Conservation (phyloP, 495 filamentous ascomycete species). For the Hypoxylon trugodes region DNA sequence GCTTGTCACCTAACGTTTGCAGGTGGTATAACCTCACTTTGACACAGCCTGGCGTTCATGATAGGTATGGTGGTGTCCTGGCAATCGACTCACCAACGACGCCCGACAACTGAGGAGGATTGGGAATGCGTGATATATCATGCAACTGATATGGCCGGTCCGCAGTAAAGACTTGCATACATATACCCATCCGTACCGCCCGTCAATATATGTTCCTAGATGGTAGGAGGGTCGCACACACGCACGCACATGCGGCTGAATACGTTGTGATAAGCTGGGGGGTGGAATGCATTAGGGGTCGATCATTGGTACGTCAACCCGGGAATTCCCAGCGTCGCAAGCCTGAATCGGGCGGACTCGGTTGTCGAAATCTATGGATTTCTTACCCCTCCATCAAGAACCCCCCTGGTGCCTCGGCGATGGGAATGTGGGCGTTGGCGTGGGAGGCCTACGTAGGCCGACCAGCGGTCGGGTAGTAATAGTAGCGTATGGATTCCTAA, state of each 20-base stretch:
- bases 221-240: constrained; percentile 23
- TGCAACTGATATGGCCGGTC: constrained; percentile 10
- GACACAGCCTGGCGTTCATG: not conserved
- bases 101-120: constrained; percentile 9
- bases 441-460: constrained; percentile 16
- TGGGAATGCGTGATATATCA: constrained; percentile 34
- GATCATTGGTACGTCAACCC: constrained; percentile 41
- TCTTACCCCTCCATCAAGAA: constrained; percentile 16
- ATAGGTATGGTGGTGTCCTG: not conserved
- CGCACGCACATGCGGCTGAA: constrained; percentile 36
- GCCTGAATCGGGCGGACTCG: constrained; percentile 37
- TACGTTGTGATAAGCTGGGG: constrained; percentile 33
- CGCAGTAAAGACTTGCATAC: constrained; percentile 24
- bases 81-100: constrained; percentile 16
- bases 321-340: constrained; percentile 30
- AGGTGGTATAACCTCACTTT: no score
- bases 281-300: constrained; percentile 38
- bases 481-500: constrained; percentile 36
- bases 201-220: constrained; percentile 13
- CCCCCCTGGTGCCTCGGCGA: constrained; percentile 5
- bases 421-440: constrained; percentile 4
- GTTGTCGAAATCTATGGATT: constrained; percentile 26
- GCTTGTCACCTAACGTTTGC: no score
- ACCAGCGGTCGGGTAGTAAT: not conserved
- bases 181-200: constrained; percentile 7